Conservation (phyloP, 805 yeast genomes). For the Candida namnaoensis region DNA sequence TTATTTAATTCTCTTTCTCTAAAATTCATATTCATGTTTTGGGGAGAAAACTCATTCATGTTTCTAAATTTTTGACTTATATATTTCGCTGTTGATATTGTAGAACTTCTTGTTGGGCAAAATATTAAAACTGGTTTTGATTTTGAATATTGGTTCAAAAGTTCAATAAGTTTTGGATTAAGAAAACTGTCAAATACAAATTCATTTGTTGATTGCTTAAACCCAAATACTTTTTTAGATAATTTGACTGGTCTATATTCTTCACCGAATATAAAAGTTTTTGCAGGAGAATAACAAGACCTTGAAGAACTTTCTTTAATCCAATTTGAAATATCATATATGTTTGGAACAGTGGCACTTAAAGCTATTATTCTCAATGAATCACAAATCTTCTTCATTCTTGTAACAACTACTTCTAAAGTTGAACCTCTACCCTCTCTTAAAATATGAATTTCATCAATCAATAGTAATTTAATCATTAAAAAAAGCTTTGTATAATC, state of each 20-base stretch:
- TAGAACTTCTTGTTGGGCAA: conserved; percentile 44
- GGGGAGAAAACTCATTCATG: neutral
- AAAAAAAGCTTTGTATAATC: conserved; percentile 31
- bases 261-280: conserved; percentile 34
- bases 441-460: conserved; percentile 40
- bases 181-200: conserved; percentile 38
- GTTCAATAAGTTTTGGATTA: conserved; percentile 30
- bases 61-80: conserved; percentile 17
- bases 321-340: conserved; percentile 39
- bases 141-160: conserved; percentile 28
- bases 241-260: conserved; percentile 36
- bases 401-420: conserved; percentile 36
- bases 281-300: conserved; percentile 20
- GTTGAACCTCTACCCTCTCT: conserved; percentile 39
- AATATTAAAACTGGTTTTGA: conserved; percentile 38
- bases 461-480: conserved; percentile 33
- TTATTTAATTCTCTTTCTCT: conserved; percentile 21
- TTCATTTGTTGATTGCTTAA: conserved; percentile 28
- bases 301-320: conserved; percentile 18
- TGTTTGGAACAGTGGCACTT: conserved; percentile 48
- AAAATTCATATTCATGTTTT: conserved; percentile 1
- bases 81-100: conserved; percentile 36
- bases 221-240: conserved; percentile 34
- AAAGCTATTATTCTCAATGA: conserved; percentile 34
- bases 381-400: conserved; percentile 33